Base-by-base conservation (phyloP, 2,329 filamentous ascomycete genomes). In the Monosporascus sp. region DNA sequence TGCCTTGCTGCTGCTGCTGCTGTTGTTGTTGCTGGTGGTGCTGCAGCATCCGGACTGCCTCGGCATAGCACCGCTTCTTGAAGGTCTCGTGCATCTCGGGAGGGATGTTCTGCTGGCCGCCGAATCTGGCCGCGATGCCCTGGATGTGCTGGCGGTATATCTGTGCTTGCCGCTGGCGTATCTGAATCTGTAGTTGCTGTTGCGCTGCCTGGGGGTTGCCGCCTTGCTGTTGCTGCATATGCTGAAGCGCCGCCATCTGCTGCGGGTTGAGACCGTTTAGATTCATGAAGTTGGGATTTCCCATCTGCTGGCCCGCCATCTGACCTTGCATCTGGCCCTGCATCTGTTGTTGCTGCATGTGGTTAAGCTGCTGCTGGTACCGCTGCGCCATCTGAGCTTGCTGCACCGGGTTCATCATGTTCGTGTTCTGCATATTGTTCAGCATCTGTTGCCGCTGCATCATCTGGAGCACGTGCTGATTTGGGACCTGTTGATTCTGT, bases 41-140 rank as follows among this genome's bases (percentile, higher is more conserved):
- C 40, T 62, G 58, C 51, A 59, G 53, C 47, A 58, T 58, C 50
- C 58, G 56, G 14, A 54, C 6, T 59, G 58, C 17, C 60, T 50
- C 24, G 16, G 19, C 8, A 43, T 43, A 19, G 27, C 78, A 80
- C 1, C 60, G 58, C 19, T 68, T 62, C 63, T 77, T 80, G 27
- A 81, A 74, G 35, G 70, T 72, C 0, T 77, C 72, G 27, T 76
- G 53, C 1, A 70, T 50, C 0, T 82, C 78, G 0, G 60, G 67
- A 0, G 80, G 79, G 3, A 82, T 74, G 31, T 73, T 72, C 22
- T 75, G 72, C 5, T 64, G 52, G 0, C 73, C 71, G 11, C 76
- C 76, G 52, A 68, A 77, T 19, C 72, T 73, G 2, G 61, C 60
- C 0, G 67, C 64, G 3, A 74, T 55, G 1, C 52, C 49, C 0